Conservation (phyloP, 2,329 filamentous ascomycete species). For the Penicillium sp. region DNA sequence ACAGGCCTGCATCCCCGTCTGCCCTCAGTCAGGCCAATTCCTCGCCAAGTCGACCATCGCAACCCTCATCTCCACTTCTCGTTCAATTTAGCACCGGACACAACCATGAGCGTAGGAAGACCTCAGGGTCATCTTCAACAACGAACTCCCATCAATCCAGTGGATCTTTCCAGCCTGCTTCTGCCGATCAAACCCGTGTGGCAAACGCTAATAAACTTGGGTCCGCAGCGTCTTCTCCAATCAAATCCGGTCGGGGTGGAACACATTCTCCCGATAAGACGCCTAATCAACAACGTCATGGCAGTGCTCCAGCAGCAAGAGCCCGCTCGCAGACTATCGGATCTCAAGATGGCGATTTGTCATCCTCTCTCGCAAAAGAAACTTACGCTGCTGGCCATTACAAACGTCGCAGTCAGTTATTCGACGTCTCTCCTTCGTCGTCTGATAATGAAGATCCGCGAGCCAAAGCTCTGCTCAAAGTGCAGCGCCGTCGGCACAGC, state of each 20-base stretch:
- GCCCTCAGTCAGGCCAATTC: constrained; percentile 78
- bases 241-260: constrained; percentile 49
- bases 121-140: constrained; percentile 85
- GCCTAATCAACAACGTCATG: constrained; percentile 64
- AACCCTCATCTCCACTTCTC: constrained; percentile 87
- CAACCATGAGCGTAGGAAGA: constrained; percentile 83
- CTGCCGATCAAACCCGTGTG: constrained; percentile 72
- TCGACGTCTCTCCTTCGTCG: constrained; percentile 95
- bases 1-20: constrained; percentile 86
- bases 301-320: constrained; percentile 67
- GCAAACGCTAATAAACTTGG: constrained; percentile 58
- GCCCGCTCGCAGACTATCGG: constrained; percentile 90
- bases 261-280: constrained; percentile 65
- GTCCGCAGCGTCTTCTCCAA: constrained; percentile 60
- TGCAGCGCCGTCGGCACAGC: constrained; percentile 92
- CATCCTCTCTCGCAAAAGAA: constrained; percentile 65
- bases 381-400: constrained; percentile 71
- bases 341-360: constrained; percentile 86
- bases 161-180: constrained; percentile 70
- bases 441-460: constrained; percentile 97
- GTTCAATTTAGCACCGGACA: constrained; percentile 92
- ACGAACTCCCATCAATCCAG: constrained; percentile 79
- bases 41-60: constrained; percentile 84
- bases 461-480: constrained; percentile 85
- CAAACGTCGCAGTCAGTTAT: constrained; percentile 90